Evolutionary conservation across 805 yeast genomes (phyloP), one percentile per base, ranked within the genome.

Genomic region (Dipodascopsis uninucleata): DNA sequence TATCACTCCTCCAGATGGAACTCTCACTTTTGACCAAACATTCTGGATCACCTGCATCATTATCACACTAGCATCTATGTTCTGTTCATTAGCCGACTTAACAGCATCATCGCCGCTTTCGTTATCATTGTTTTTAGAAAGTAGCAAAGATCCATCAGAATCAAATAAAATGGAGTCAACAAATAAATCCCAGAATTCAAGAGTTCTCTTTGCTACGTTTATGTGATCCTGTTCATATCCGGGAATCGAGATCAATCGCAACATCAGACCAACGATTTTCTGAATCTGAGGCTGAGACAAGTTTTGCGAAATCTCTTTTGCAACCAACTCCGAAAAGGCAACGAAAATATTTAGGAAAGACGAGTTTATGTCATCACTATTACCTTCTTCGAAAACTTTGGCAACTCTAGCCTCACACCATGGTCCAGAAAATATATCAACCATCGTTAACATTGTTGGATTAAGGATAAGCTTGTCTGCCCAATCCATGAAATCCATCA

Each of bases 371-470:
- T 46, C 56, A 0, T 58, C 57, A 12, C 65, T 65, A 36, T 68
- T 70, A 16, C 66, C 61, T 28, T 69, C 59, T 0, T 58, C 41
- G 2, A 56, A 31, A 3, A 72, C 36, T 3, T 62, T 39, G n/a
- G 72, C 76, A 26, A 64, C 65, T 16, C 38, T 39, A 2, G 36
- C 28, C 8, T 31, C 44, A 9, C 39, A 31, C 47, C 46, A 44
- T 5, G 25, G 41, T 2, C 48, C 46, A 8, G 51, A 18, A 26
- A 53, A 41, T 7, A 50, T 18, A 17, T 8, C 21, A 8, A 43
- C 18, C 21, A 50, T 25, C 5, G 18, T 20, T 5, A 32, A 32
- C 41, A 31, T 31, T 9, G 49, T 31, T 2, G 28, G 22, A 6
- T 17, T 16, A n/a, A 42, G 37, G 6, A 47, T 22, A 14, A 50